Evolutionary conservation across 2,329 filamentous ascomycete genomes (phyloP).

Genomic region (Rhexocercosporidium sp.): DNA sequence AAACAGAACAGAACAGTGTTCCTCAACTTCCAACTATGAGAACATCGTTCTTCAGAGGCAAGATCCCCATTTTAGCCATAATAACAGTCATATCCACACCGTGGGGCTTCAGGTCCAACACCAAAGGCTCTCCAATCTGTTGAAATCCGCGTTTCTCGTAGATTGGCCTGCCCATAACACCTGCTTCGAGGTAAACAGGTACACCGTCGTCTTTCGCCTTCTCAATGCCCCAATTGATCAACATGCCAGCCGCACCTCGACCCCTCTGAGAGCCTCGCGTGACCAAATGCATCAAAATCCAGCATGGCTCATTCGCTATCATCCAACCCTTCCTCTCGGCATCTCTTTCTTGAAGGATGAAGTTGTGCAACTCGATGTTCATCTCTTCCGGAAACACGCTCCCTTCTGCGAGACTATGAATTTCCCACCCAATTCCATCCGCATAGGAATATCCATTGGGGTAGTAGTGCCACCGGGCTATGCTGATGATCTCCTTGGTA

Average conservation of each 20-base stretch:
- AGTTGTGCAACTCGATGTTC: slow-evolving; percentile 30
- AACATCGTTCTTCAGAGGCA: not conserved
- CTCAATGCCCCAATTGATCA: slow-evolving; percentile 54
- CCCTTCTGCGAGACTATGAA: slow-evolving; percentile 10
- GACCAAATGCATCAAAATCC: slow-evolving; percentile 35
- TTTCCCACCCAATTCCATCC: slow-evolving; percentile 26
- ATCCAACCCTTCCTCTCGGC: slow-evolving; percentile 27
- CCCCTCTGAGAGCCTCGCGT: slow-evolving; percentile 41
- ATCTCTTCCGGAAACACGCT: slow-evolving; percentile 22
- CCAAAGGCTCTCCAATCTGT: slow-evolving; percentile 23
- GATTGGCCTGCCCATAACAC: slow-evolving; percentile 49
- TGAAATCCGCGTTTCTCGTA: slow-evolving; percentile 53
- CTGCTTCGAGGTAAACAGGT: slow-evolving; percentile 55
- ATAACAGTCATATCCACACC: slow-evolving; percentile 18
- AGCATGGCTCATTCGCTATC: slow-evolving; percentile 20
- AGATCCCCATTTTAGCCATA: slow-evolving; percentile 24
- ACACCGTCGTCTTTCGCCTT: slow-evolving; percentile 48
- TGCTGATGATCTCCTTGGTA: slow-evolving; percentile 24
- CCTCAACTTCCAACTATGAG: not conserved
- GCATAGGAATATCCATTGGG: slow-evolving; percentile 26
- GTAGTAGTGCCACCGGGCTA: slow-evolving; percentile 33
- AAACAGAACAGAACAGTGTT: not conserved
- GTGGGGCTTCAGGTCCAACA: slow-evolving; percentile 15
- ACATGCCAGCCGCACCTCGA: slow-evolving; percentile 47
- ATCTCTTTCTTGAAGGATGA: slow-evolving; percentile 28